Base-by-base conservation (phyloP, 2,329 filamentous ascomycete genomes). In the Xylariaceae sp. region DNA sequence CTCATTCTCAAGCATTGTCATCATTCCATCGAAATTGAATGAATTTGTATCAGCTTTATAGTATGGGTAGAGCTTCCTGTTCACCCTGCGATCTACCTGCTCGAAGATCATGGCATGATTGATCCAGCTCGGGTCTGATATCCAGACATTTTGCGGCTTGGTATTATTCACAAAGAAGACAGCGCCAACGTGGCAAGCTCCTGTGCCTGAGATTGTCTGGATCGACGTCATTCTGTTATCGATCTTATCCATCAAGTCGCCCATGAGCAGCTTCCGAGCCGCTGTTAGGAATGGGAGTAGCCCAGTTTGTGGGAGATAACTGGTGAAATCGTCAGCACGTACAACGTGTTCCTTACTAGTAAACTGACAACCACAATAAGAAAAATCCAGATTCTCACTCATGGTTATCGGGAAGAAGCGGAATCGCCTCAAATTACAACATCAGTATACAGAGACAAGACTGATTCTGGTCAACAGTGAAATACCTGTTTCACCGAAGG, bases 141-240 rank as follows among this genome's bases (percentile, higher is more conserved):
- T 57, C 57, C 58, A 70, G n/a, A 70, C 62, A 2, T 54, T 51
- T 14, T 41, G 40, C 0, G 65, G 62, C n/a, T 54, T 51, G 5
- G 61, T 36, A 6, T 42, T 38, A 7, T 58, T 44, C 5, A 56
- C 33, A 2, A 68, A 44, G 36, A 68, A 62, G 31, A 47, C 39
- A 27, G 67, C 62, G 6, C 47, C 62, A 12, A 70, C 39, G 44
- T 65, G 62, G 45, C 63, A 64, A n/a, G 68, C 67, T 1, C 68
- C 68, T 4, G 68, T 69, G 12, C 68, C 67, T 2, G 66, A 65
- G 18, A 69, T 59, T 1, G 67, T 68, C 48, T 71, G 68, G 17
- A 69, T 55, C 1, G 66, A 68, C 2, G 51, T 59, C 5, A 66
- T 52, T 11, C 55, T 43, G 14, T 43, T 43, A 17, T 40, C 45